These are phyloP conservation scores for Phytophthora pluvialis DNA, from an alignment of 352 stramenopile species.

Conservation along the genomic window DNA sequence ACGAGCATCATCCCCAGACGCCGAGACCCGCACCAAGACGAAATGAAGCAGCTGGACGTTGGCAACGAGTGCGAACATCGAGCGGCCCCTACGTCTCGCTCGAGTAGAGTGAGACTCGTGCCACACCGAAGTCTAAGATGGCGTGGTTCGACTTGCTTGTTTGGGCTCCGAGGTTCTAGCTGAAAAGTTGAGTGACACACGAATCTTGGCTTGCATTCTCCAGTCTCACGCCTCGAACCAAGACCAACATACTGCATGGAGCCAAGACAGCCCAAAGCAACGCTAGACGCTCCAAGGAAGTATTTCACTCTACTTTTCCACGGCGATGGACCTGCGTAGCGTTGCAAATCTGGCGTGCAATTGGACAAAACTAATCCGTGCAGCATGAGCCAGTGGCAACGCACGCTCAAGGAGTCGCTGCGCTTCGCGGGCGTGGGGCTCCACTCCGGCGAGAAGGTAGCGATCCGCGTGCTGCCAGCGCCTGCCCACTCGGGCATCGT, in stretches of 20 bases:
- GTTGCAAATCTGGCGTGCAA: background rate
- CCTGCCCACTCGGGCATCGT: constrained; percentile 40
- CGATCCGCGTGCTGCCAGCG: constrained; percentile 44
- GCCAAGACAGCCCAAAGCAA: too few species aligned
- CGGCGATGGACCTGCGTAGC: too few species aligned
- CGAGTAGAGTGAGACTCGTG: too few species aligned
- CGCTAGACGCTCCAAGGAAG: too few species aligned
- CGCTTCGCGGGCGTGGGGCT: constrained; percentile 65
- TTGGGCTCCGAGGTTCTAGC: too few species aligned
- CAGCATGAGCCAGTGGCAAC: constrained; percentile 40
- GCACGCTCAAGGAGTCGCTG: constrained; percentile 55
- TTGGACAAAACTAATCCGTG: constrained; percentile 14
- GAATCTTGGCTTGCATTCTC: too few species aligned
- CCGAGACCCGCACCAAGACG: background rate
- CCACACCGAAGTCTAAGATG: too few species aligned
- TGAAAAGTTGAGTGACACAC: background rate
- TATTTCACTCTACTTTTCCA: too few species aligned
- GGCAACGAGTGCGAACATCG: background rate
- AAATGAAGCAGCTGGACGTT: constrained; percentile 2
- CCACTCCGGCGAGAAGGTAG: constrained; percentile 52
- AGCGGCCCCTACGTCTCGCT: too few species aligned
- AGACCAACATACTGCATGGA: too few species aligned
- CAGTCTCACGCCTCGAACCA: too few species aligned
- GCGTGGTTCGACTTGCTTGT: too few species aligned
- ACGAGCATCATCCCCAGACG: background rate